These are phyloP conservation scores for Eragrostis nindensis DNA, from an alignment of 176 grass and related monocot species.

Conservation along the genomic window DNA sequence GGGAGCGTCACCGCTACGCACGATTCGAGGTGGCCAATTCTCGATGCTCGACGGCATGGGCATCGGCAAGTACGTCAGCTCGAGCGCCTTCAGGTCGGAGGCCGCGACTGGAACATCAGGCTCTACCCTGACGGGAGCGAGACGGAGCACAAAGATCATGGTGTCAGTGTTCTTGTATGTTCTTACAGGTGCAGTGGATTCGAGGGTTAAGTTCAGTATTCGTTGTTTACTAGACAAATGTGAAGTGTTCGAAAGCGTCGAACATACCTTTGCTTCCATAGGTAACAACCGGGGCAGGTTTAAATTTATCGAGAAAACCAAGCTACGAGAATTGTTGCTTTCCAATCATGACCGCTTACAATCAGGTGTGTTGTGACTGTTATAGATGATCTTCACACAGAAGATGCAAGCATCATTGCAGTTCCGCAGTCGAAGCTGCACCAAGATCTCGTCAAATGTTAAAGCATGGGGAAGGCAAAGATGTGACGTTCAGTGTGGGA, in stretches of 20 bases:
- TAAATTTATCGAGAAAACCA: neutral
- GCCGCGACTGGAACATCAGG: neutral
- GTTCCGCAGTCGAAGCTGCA: neutral
- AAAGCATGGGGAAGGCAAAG: neutral
- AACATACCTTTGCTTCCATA: too few species aligned
- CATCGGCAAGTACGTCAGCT: neutral
- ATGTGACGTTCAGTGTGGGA: constrained; percentile 22
- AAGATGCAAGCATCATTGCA: neutral
- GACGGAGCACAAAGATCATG: too few species aligned
- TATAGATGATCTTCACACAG: neutral
- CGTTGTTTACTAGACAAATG: too few species aligned
- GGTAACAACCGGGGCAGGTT: too few species aligned
- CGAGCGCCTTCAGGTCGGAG: neutral
- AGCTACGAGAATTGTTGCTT: neutral
- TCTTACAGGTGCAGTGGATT: neutral
- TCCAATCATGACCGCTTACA: neutral
- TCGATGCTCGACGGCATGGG: neutral
- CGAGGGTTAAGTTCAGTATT: neutral
- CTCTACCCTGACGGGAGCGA: neutral
- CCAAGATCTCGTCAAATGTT: neutral
- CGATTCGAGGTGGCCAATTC: neutral
- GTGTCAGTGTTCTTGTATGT: too few species aligned
- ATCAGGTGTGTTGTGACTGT: neutral
- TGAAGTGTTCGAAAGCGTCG: too few species aligned
- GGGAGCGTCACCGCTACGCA: neutral